Evolutionary conservation across 371 early-diverging fungal genomes (phyloP), one percentile per base, ranked within the genome.

Genomic region (Blakeslea trispora): DNA sequence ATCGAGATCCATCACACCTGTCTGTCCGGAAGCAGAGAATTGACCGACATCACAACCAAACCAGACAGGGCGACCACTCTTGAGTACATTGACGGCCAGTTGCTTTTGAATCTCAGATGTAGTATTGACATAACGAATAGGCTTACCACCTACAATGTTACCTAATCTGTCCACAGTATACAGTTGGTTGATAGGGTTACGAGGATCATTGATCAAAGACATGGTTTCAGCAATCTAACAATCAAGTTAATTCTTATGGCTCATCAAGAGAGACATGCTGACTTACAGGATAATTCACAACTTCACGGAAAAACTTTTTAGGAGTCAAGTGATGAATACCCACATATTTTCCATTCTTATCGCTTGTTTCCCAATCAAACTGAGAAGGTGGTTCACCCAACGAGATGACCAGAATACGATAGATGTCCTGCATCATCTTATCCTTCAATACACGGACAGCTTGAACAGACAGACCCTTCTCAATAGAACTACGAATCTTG

Each of bases 11-110:
- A 92, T 73, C 31, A 84, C 73, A 37, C 84, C 91, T 22, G 74
- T 61, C n/a, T 68, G 54, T 21, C 72, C 40, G 22, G 61, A 68
- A 32, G 69, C 69, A 45, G 28, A 28, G 28, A 69, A 79, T 62
- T 79, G 75, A 3, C 90, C 89, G 19, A 91, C 91, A 70, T 92
- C 91, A 47, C 89, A 88, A 8, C 91, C 91, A 57, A 91, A 92
- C 92, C 91, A 91, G 11, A 91, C 91, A 5, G 92, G 91, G 2
- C 73, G 68, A 23, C 85, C 86, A 0, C 77, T 67, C 49, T 82
- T 79, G 45, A 91, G 69, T 22, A 80, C 83, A 19, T 78, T 66
- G 45, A 85, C 66, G 0, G 88, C 88, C 11, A 85, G 72, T 11
- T 72, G 54, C 77, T 92, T 91, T 47, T 90, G 63, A 19, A 69